phyloP scores from a whole-genome alignment of 495 filamentous ascomycete genomes.

The Cercophora sp. region DNA sequence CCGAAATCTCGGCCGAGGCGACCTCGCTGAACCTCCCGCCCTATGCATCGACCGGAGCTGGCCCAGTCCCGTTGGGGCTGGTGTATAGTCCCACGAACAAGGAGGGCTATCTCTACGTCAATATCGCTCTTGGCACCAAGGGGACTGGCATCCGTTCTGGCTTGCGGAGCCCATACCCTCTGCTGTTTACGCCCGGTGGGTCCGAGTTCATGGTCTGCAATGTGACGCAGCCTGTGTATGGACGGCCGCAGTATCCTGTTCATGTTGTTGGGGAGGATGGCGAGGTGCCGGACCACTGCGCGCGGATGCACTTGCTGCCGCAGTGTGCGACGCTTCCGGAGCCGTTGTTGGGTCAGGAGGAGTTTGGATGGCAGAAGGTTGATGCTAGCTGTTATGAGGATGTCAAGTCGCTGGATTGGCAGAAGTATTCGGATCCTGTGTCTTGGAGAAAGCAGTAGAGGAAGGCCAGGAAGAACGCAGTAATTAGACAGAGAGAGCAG shows the following conservation, averaged over 20 bases:
- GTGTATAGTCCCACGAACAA: not conserved
- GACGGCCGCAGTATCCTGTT: not conserved
- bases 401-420: not conserved
- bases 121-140: not conserved
- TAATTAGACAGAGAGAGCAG: no score
- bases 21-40: not conserved
- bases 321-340: not conserved
- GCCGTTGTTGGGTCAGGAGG: not conserved
- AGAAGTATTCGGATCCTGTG: not conserved
- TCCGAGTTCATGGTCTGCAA: slow-evolving; percentile 1
- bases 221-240: not conserved
- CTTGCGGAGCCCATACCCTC: not conserved
- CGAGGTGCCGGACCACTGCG: not conserved
- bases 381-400: not conserved
- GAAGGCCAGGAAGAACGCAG: no score
- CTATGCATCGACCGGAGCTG: not conserved
- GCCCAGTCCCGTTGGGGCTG: not conserved
- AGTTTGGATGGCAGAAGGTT: not conserved
- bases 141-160: not conserved
- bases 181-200: not conserved
- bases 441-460: no score
- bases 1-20: not conserved
- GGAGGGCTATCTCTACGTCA: not conserved
- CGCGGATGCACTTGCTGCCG: not conserved
- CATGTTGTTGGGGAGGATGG: not conserved